Conservation (phyloP, 78 protist genomes). For the Isochrysis galbana region DNA sequence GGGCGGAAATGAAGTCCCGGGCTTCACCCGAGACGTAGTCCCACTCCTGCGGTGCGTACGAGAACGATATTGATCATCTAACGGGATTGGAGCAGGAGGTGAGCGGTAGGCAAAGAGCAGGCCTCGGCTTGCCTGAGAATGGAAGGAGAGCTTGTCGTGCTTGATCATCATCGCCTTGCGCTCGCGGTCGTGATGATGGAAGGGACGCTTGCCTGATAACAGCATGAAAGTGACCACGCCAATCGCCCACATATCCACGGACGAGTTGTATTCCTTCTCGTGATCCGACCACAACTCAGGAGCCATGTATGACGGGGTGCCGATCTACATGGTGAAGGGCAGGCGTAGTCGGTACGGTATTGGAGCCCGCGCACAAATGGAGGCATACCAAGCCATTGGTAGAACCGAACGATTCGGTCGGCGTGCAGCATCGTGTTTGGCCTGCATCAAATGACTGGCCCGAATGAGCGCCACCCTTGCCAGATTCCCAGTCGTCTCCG, state of each 20-base stretch:
- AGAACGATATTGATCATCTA: neutral
- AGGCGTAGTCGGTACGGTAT: too few relatives aligned
- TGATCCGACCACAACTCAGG: neutral
- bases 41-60: neutral
- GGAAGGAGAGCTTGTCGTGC: neutral
- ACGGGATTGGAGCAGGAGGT: neutral
- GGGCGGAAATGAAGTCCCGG: neutral
- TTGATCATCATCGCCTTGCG: neutral
- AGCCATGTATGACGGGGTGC: conserved; percentile 1
- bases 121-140: neutral
- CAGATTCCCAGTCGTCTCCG: too few relatives aligned
- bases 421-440: too few relatives aligned
- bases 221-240: conserved; percentile 19
- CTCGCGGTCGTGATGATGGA: neutral
- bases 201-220: neutral
- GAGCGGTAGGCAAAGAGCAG: neutral
- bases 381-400: too few relatives aligned
- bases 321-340: too few relatives aligned
- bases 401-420: too few relatives aligned
- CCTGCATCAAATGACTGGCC: too few relatives aligned
- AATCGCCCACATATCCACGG: conserved; percentile 9
- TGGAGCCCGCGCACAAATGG: too few relatives aligned
- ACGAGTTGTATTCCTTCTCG: conserved; percentile 2
- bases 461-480: too few relatives aligned
- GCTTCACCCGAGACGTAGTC: neutral